Base-by-base conservation (phyloP, 2,329 filamentous ascomycete species). In the Apiospora kogelbergensis region DNA sequence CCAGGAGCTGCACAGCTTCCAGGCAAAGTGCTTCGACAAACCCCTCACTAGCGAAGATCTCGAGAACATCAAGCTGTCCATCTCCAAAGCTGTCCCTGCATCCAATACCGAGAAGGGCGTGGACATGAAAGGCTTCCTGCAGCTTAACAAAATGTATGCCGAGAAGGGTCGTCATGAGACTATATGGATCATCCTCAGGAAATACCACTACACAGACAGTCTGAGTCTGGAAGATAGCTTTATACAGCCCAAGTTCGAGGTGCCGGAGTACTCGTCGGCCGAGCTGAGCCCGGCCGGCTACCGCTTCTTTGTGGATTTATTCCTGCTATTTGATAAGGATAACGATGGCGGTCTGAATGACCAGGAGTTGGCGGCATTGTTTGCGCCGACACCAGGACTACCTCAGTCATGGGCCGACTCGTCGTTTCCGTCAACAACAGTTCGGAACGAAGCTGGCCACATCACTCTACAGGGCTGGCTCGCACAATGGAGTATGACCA, bases 401-500 rank as follows among this genome's bases (percentile, higher is more conserved):
- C 96, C 96, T 0, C 82, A 88, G 3, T 95, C 93, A 0, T 99
- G 96, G 96, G 84, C 90, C 0, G 95, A 98, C 72, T 92, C 92
- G 1, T 93, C 90, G 0, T 99, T 99, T 76, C 96, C 96, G 1
- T 94, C 93, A 0, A 97, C 94, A 30, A 98, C 96, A 0, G 95
- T 98, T 22, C 91, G 94, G 53, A 98, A 98, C 77, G 96, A 99
- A 80, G 94, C 93, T 10, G 96, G 96, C 0, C 90, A 98, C 78
- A 95, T 99, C 71, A 99, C 96, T 1, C 85, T 99, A 4, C 96
- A 99, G 80, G 96, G 96, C 1, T 99, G 96, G 96, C 88, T 99
- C 45, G 96, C 96, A 4, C 96, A 99, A 76, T 99, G 96, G 96
- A 98, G 95, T 78, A 99, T 99, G 96, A 99, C 96, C 0, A 99